Evolutionary conservation across 73 alveolate genomes (phyloP).

Genomic region (Diophrys appendiculata): DNA sequence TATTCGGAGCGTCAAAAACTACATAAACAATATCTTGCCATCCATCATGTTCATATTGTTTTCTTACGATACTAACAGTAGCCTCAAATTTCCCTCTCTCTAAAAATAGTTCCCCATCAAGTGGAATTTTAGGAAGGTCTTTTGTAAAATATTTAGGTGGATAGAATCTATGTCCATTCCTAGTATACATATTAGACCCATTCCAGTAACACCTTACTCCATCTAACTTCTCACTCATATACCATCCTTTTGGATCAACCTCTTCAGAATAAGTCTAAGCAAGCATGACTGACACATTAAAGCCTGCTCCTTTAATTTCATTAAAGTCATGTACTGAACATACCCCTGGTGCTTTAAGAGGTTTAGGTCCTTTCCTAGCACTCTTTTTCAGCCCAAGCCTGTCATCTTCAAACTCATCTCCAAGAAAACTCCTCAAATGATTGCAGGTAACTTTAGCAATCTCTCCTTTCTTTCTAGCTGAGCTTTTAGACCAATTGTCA

Average conservation of each 20-base stretch:
- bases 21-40: constrained; percentile 76
- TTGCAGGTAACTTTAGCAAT: neutral
- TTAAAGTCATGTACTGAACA: neutral
- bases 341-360: neutral
- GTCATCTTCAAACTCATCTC: neutral
- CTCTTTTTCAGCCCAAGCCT: neutral
- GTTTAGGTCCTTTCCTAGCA: neutral
- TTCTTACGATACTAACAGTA: constrained; percentile 33
- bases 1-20: constrained; percentile 81
- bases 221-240: constrained; percentile 80
- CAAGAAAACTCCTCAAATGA: neutral
- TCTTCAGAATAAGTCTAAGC: constrained; percentile 25
- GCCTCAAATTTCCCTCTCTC: constrained; percentile 67
- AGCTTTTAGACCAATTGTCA: neutral
- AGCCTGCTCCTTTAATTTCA: neutral
- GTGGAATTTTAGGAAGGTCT: constrained; percentile 63
- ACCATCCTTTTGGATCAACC: constrained; percentile 76
- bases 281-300: constrained; percentile 15
- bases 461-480: neutral
- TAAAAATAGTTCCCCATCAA: constrained; percentile 83
- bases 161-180: constrained; percentile 59
- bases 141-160: constrained; percentile 73
- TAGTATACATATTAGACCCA: constrained; percentile 60
- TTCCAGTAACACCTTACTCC: constrained; percentile 82
- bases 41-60: constrained; percentile 69